Base-by-base conservation (phyloP, 2,329 filamentous ascomycete genomes). In the Trichoderma citrinoviride region DNA sequence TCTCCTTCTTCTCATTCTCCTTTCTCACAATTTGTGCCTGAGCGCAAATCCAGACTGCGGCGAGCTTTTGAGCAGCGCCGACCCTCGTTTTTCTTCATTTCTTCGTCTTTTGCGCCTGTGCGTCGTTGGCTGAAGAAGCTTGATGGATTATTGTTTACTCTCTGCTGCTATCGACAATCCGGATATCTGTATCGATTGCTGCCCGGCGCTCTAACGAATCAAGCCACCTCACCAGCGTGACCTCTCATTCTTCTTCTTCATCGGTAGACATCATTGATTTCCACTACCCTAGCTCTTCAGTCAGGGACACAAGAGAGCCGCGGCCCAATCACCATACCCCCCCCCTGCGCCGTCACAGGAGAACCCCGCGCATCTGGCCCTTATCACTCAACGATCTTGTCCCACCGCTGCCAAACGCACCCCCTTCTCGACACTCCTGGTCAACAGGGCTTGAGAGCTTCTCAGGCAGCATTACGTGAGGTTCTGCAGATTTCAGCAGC, bases 381-480 rank as follows among this genome's bases (percentile, higher is more conserved):
- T 56, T 23, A 21, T 52, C 25, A 19, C 33, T 53, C 46, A 27
- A 41, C 21, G 19, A 21, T 14, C 10, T 14, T 23, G 21, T 53
- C 44, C 17, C 21, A 25, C 46, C 44, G 25, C 21, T 40, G 56
- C n/a, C 56, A 61, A n/a, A 27, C 43, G 29, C 23, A 21, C 53
- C 23, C 41, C 4, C 14, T 12, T 25, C 53, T 52, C 52, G 15
- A 46, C 41, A 27, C n/a, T n/a, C 25, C 25, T 27, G n/a, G 21
- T 23, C 46, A 25, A 33, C 41, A 17, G 12, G 46, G 64, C 49
- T 54, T 54, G 40, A 37, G 40, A 19, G 19, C 17, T 33, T 27
- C 21, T 29, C 58, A 67, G 70, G 72, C 72, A 37, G 29, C 29
- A 29, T 56, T 60, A n/a, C n/a, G n/a, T n/a, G n/a, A n/a, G n/a